Base-by-base conservation (phyloP, 1,284 basidiomycete genomes). In the Sanghuangporus sanghuang region DNA sequence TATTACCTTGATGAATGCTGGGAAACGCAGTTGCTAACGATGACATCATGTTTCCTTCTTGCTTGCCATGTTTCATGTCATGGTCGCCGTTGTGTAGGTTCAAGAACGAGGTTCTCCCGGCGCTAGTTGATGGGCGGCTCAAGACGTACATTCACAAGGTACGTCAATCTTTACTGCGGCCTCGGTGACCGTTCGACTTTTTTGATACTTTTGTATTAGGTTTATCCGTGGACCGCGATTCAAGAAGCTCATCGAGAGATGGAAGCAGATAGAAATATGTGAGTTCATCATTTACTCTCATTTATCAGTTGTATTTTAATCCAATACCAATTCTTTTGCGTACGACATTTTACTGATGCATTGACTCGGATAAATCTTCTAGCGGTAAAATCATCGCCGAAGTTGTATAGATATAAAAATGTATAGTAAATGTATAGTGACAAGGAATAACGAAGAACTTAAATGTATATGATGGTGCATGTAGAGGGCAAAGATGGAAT, bases 161-260 rank as follows among this genome's bases (percentile, higher is more conserved):
- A 65, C 52, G 75, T 70, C 50, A 14, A 2, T 46, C 44, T 46
- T 18, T 52, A 52, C 32, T 11, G 7, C 9, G 21, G 32, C n/a
- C 21, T 4, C 18, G 42, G 12, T 18, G 32, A 21, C 21, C 14
- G 23, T 52, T 23, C 32, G 50, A 36, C 36, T 54, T 12, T 35
- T 32, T 12, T 54, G 12, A 8, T 55, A 50, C 52, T 49, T 44
- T 56, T 46, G 16, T 11, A 46, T 4, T 66, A 91, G 85, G 85
- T 93, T 9, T 95, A 89, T 76, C 81, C 85, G 0, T 96, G 93
- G 94, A 83, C 83, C 21, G 80, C 93, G 64, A 93, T 97, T 63
- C 85, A 87, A 68, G 84, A 86, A 55, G 95, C 94, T 1, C 94
- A 96, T 68, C 81, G 84, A 65, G 90, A 92, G 76, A 96, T 98